Base-by-base conservation (phyloP, 2,329 filamentous ascomycete genomes). In the Lojkania enalia region DNA sequence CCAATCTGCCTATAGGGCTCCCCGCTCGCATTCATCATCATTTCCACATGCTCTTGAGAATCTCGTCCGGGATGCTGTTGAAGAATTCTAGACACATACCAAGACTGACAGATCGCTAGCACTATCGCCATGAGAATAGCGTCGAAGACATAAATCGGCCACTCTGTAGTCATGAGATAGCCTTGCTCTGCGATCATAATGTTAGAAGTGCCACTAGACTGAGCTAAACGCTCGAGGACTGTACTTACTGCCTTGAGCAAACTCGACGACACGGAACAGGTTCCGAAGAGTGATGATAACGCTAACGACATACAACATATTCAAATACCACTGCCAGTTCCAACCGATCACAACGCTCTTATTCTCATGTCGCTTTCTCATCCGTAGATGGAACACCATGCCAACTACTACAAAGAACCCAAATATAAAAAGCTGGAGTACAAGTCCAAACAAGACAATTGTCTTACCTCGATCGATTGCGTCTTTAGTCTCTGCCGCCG, bases 401-500 rank as follows among this genome's bases (percentile, higher is more conserved):
- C 76, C 71, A 2, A 72, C 72, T 15, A 72, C 43, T 33, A 78
- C 58, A 54, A 84, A 85, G 11, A 81, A 57, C n/a, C 71, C 71
- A 49, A 84, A 83, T 37, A 78, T 71, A 25, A 79, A 23, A n/a
- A 84, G 67, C 56, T 85, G 82, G n/a, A 82, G 56, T 20, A 75
- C 57, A 2, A 85, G 64, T 1, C 82, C 81, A 1, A 48, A 74
- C 5, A 83, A 60, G n/a, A 84, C 73, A 29, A 83, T 65, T 7
- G 72, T 68, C 51, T 76, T 53, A 6, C 73, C 77, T 11, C 15
- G 13, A 18, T 60, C 11, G 52, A 50, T 0, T 43, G 44, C 5
- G 47, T 44, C 7, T 15, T 20, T 2, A 20, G 52, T 46, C 2
- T 55, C 55, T 0, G 57, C 48, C 13, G 33, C 46, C 3, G 45